Evolutionary conservation across 2,329 filamentous ascomycete species (phyloP).

Genomic region (Penicillium griseofulvum): DNA sequence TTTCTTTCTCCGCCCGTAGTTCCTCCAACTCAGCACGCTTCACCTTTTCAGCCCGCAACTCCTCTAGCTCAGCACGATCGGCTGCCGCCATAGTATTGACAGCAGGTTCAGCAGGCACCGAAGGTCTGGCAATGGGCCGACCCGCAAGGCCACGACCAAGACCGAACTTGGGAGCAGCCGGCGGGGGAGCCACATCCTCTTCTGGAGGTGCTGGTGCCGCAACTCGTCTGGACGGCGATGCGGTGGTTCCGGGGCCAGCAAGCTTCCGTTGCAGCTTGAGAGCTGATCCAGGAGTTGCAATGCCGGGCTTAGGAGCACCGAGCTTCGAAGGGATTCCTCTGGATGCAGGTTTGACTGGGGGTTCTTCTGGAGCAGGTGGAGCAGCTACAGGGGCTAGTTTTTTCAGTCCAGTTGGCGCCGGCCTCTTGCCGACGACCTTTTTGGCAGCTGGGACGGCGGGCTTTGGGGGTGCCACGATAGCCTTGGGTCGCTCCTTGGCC

Average conservation of each 20-base stretch:
- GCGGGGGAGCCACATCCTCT: slow-evolving; percentile 45
- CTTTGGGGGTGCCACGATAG: slow-evolving; percentile 61
- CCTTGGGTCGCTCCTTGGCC: slow-evolving; percentile 88
- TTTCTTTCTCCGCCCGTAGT: slow-evolving; percentile 77
- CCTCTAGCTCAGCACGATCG: slow-evolving; percentile 91
- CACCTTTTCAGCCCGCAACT: slow-evolving; percentile 80
- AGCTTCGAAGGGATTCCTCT: slow-evolving; percentile 47
- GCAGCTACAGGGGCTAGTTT: slow-evolving; percentile 47
- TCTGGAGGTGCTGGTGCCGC: slow-evolving; percentile 47
- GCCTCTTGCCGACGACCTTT: slow-evolving; percentile 56
- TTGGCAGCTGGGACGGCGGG: slow-evolving; percentile 57
- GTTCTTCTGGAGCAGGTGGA: slow-evolving; percentile 15
- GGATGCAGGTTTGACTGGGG: slow-evolving; percentile 47
- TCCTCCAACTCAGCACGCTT: slow-evolving; percentile 70
- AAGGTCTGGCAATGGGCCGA: slow-evolving; percentile 77
- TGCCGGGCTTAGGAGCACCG: slow-evolving; percentile 41
- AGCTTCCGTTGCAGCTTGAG: slow-evolving; percentile 47
- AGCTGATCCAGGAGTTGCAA: slow-evolving; percentile 43
- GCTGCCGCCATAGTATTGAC: slow-evolving; percentile 67
- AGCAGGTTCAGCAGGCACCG: slow-evolving; percentile 46
- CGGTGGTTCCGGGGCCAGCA: slow-evolving; percentile 39
- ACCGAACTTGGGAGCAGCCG: slow-evolving; percentile 55
- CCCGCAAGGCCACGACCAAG: slow-evolving; percentile 77
- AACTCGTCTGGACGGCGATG: slow-evolving; percentile 45
- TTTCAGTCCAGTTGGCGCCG: slow-evolving; percentile 47